Evolutionary conservation across 2,329 filamentous ascomycete species (phyloP), one percentile per base, ranked within the genome.

Genomic region (Cordyceps cicadae): DNA sequence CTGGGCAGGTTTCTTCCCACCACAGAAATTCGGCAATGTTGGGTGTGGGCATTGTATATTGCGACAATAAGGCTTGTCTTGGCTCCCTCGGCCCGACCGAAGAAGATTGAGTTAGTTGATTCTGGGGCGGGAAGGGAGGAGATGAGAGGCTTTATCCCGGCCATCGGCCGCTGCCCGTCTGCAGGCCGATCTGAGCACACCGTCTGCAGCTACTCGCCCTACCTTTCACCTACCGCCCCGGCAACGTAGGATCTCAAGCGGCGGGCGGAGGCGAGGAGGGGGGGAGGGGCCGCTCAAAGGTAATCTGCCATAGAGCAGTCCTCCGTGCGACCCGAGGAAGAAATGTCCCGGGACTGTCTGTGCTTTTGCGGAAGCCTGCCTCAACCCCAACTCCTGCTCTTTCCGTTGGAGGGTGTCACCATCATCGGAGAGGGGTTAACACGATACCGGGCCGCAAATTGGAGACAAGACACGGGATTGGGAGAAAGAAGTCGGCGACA

Each of bases 141-240:
- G 21, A 26, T 17, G 15, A 14, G n/a, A 32, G 19, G 9, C 37
- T 19, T n/a, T 43, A 24, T 5, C 48, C 12, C 14, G 15, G 46
- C 46, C 46, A 49, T 49, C 43, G 54, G n/a, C 29, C 11, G 34
- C 43, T 19, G 29, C 29, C 45, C 19, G 26, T 32, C 43, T n/a
- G 12, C 39, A 45, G 6, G 11, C 39, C 53, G 15, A 11, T 17
- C 26, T 21, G 54, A 57, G 48, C 43, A 57, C 54, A 32, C 1
- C 37, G 29, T 57, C 54, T 57, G 54, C 54, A 57, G 54, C 54
- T 26, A 26, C 43, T 39, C 43, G 43, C 54, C 54, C 54, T 49
- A 19, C 43, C n/a, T 17, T 17, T 49, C 29, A 49, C 43, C 34
- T 15, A 41, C 26, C 54, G 14, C 26, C 29, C 14, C 29, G 17